phyloP scores from a whole-genome alignment of 2,329 filamentous ascomycete genomes.

The Aspergillus nomiae region DNA sequence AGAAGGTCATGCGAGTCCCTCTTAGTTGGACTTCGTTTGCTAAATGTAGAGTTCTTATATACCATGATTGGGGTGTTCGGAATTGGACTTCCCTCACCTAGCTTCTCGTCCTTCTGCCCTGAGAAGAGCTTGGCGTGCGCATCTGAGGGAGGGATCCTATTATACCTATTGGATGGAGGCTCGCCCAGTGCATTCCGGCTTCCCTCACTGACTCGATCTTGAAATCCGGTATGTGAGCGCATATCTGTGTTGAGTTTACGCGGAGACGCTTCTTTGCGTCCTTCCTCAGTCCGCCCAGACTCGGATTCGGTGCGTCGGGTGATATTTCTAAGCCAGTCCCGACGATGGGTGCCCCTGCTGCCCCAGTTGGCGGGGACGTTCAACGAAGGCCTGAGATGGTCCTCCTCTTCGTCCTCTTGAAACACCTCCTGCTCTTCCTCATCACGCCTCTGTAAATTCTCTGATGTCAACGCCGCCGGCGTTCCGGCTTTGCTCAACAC shows the following conservation, averaged over 20 bases:
- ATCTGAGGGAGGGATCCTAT: constrained; percentile 16
- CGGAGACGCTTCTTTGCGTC: constrained; percentile 18
- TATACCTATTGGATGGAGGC: constrained; percentile 20
- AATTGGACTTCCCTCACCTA: constrained; percentile 30
- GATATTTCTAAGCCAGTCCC: constrained; percentile 39
- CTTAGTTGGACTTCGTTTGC: constrained; percentile 32
- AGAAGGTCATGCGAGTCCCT: constrained; percentile 45
- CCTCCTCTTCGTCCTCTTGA: constrained; percentile 26
- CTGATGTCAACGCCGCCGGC: constrained; percentile 34
- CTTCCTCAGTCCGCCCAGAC: constrained; percentile 20
- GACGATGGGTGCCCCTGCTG: constrained; percentile 31
- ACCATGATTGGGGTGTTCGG: constrained; percentile 43
- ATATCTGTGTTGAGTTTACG: constrained; percentile 28
- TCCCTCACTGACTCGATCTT: constrained; percentile 26
- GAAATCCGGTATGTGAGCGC: constrained; percentile 29
- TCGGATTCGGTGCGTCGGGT: constrained; percentile 25
- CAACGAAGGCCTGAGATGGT: constrained; percentile 31
- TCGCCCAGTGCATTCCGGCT: constrained; percentile 24
- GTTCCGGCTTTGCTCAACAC: constrained; percentile 40
- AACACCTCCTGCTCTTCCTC: constrained; percentile 22
- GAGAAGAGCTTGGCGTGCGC: constrained; percentile 16
- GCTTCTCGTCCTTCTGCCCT: constrained; percentile 17
- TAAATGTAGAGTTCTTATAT: constrained; percentile 35
- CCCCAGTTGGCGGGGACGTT: constrained; percentile 44
- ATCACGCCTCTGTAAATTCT: constrained; percentile 41